Conservation (phyloP, 495 filamentous ascomycete species). For the Chaetomium tenue region DNA sequence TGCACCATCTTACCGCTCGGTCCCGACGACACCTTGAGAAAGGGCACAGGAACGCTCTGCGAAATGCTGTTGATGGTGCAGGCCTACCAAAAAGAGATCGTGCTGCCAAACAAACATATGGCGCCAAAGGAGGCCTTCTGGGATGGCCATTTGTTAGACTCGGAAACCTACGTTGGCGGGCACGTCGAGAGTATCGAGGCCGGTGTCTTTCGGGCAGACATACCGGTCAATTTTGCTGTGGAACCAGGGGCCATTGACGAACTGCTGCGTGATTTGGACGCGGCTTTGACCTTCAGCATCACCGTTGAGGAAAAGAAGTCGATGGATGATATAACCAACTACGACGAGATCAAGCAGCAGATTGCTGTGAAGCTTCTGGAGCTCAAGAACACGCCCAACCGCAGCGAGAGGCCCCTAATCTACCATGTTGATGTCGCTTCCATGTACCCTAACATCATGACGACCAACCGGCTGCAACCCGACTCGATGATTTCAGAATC, state of each 20-base stretch:
- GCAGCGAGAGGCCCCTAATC: conserved; percentile 83
- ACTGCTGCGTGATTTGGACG: conserved; percentile 80
- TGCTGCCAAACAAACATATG: conserved; percentile 95
- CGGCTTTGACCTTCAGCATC: conserved; percentile 87
- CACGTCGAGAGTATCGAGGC: conserved; percentile 99
- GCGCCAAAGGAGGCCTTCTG: conserved; percentile 89
- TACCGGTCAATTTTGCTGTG: conserved; percentile 86
- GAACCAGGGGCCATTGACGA: conserved; percentile 87
- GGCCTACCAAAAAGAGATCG: conserved; percentile 86
- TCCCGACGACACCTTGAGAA: conserved; percentile 87
- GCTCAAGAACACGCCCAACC: conserved; percentile 76
- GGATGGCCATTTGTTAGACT: conserved; percentile 93
- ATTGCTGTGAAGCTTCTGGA: conserved; percentile 69
- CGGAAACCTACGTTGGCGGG: conserved; percentile 96
- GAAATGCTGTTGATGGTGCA: conserved; percentile 99
- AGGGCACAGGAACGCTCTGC: conserved; percentile 95
- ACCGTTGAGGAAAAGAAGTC: conserved; percentile 93
- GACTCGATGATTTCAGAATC: conserved; percentile 98
- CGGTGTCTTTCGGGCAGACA: conserved; percentile 93
- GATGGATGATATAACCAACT: conserved; percentile 86
- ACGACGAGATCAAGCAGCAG: conserved; percentile 84
- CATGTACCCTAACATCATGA: conserved; percentile 99
- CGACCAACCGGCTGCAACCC: conserved; percentile 93
- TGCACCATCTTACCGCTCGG: conserved; percentile 95
- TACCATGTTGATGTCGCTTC: conserved; percentile 98